Evolutionary conservation across 352 stramenopile species (phyloP).

Genomic region (Pythium graminicola): DNA sequence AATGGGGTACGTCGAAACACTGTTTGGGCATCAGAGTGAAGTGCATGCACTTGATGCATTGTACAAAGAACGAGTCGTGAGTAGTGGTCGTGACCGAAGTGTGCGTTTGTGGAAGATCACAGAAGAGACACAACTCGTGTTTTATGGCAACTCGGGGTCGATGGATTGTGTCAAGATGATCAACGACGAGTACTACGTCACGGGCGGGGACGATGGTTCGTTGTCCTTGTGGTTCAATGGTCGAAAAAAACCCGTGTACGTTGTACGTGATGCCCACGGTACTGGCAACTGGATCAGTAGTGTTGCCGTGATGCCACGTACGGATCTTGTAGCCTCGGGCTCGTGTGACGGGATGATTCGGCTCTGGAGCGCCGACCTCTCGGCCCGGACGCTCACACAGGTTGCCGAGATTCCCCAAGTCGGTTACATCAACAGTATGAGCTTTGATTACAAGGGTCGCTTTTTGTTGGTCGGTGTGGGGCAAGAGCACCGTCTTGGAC

Average conservation of each 20-base stretch:
- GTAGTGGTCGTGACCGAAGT: slow-evolving; percentile 86
- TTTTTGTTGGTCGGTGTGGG: slow-evolving; percentile 89
- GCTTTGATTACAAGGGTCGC: slow-evolving; percentile 70
- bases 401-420: slow-evolving; percentile 71
- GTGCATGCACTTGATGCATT: slow-evolving; percentile 88
- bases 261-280: slow-evolving; percentile 82
- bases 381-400: slow-evolving; percentile 48
- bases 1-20: slow-evolving; percentile 94
- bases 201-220: slow-evolving; percentile 84
- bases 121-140: slow-evolving; percentile 93
- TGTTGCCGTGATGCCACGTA: slow-evolving; percentile 82
- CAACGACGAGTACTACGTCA: slow-evolving; percentile 91
- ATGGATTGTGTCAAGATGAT: slow-evolving; percentile 92
- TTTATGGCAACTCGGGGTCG: slow-evolving; percentile 84
- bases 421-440: slow-evolving; percentile 66
- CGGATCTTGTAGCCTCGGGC: slow-evolving; percentile 89
- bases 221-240: slow-evolving; percentile 91
- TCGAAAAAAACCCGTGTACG: slow-evolving; percentile 89
- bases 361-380: slow-evolving; percentile 86
- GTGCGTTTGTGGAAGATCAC: slow-evolving; percentile 95
- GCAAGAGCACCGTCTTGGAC: slow-evolving; percentile 90
- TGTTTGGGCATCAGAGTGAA: slow-evolving; percentile 91
- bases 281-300: slow-evolving; percentile 86
- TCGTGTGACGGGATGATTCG: slow-evolving; percentile 88
- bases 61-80: slow-evolving; percentile 88